These are phyloP conservation scores for Artomyces pyxidatus DNA, from an alignment of 768 basidiomycete genomes.

Conservation along the genomic window DNA sequence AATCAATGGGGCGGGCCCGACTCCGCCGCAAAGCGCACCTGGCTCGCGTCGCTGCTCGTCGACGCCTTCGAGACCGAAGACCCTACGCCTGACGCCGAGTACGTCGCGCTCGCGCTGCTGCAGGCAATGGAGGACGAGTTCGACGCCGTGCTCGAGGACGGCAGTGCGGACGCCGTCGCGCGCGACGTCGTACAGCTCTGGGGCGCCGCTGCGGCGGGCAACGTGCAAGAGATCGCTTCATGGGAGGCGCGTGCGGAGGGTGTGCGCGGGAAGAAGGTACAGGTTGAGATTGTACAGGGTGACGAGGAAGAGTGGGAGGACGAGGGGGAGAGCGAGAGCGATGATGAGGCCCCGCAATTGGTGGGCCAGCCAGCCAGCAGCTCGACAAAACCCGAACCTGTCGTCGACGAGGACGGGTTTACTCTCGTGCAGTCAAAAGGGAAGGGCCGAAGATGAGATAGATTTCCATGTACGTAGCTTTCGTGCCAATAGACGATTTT, in stretches of 20 bases:
- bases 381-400: constrained; percentile 43
- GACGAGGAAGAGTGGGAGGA: constrained; percentile 38
- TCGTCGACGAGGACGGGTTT: constrained; percentile 91
- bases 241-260: constrained; percentile 61
- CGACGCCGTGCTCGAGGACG: constrained; percentile 78
- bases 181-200: constrained; percentile 65
- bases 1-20: constrained; percentile 83
- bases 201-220: constrained; percentile 40
- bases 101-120: constrained; percentile 73
- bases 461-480: too few relatives aligned
- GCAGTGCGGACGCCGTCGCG: constrained; percentile 67
- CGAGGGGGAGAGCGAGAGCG: constrained; percentile 30
- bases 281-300: constrained; percentile 36
- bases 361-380: constrained; percentile 31
- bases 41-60: constrained; percentile 76
- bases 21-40: constrained; percentile 63
- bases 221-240: constrained; percentile 40
- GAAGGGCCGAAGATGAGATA: too few relatives aligned
- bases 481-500: too few relatives aligned
- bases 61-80: constrained; percentile 60
- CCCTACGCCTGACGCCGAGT: constrained; percentile 52
- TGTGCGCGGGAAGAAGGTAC: constrained; percentile 47
- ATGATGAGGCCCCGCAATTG: constrained; percentile 44
- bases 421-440: constrained; percentile 64
- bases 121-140: constrained; percentile 88